phyloP scores from a whole-genome alignment of 352 stramenopile genomes.

The Globisporangium alternatum region DNA sequence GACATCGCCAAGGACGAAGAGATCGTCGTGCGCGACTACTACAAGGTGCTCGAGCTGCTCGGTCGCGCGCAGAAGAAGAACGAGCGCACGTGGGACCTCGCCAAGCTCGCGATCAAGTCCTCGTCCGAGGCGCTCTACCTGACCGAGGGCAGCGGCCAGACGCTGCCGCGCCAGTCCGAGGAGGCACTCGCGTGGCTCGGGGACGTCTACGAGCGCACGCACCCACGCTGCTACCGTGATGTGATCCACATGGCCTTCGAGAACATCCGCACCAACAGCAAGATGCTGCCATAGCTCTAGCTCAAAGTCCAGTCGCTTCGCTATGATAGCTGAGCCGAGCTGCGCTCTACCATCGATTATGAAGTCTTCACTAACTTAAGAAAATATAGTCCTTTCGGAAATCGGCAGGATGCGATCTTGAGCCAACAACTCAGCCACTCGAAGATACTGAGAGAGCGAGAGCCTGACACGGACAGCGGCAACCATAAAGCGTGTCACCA shows the following conservation, averaged over 20 bases:
- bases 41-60: slow-evolving; percentile 41
- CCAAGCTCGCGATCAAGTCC: slow-evolving; percentile 21
- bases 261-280: slow-evolving; percentile 8
- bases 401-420: too few relatives aligned
- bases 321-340: too few relatives aligned
- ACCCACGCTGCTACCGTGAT: slow-evolving; percentile 53
- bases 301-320: too few relatives aligned
- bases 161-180: slow-evolving; percentile 39
- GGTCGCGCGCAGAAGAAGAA: slow-evolving; percentile 35
- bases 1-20: slow-evolving; percentile 32
- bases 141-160: slow-evolving; percentile 39
- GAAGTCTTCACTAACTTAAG: too few relatives aligned
- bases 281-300: slow-evolving; percentile 1
- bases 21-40: slow-evolving; percentile 25
- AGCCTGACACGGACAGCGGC: too few relatives aligned
- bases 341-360: too few relatives aligned
- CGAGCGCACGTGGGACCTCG: slow-evolving; percentile 31
- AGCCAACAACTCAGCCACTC: too few relatives aligned
- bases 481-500: too few relatives aligned
- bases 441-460: too few relatives aligned
- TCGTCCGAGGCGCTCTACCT: slow-evolving; percentile 41
- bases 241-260: slow-evolving; percentile 29
- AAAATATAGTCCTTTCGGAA: too few relatives aligned
- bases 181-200: slow-evolving; percentile 43
- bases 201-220: slow-evolving; percentile 38